phyloP scores from a whole-genome alignment of 129 eudicot species.

The Cynara cardunculus region DNA sequence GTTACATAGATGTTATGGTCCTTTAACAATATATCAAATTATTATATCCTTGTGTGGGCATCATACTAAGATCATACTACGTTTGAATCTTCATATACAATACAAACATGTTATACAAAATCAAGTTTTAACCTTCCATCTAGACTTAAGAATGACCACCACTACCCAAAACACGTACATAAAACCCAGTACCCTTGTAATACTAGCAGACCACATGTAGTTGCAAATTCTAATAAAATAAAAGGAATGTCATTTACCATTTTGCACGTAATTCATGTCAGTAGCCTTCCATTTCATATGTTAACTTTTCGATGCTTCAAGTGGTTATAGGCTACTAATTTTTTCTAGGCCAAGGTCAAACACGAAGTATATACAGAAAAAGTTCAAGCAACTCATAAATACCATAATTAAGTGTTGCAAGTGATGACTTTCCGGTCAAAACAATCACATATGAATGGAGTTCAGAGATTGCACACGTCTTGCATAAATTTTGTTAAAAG shows the following conservation, averaged over 20 bases:
- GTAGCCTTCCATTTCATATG: neutral
- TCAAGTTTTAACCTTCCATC: neutral
- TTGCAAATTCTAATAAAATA: neutral
- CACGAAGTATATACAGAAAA: too few species aligned
- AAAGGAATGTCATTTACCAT: neutral
- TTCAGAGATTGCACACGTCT: neutral
- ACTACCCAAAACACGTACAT: neutral
- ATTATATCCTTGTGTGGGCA: too few species aligned
- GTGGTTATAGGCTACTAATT: neutral
- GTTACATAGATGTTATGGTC: too few species aligned
- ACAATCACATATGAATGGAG: too few species aligned
- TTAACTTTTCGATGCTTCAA: neutral
- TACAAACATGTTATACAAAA: neutral
- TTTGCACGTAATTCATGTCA: neutral
- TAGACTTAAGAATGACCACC: neutral
- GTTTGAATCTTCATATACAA: neutral
- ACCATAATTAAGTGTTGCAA: too few species aligned
- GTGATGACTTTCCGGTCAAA: too few species aligned
- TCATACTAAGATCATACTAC: too few species aligned
- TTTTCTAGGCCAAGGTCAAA: neutral
- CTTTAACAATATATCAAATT: too few species aligned
- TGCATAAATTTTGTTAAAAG: neutral
- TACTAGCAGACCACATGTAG: too few species aligned
- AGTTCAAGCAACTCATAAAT: too few species aligned
- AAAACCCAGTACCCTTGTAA: neutral